Conservation (phyloP, 345 rosid genomes). For the Reutealis trisperma region DNA sequence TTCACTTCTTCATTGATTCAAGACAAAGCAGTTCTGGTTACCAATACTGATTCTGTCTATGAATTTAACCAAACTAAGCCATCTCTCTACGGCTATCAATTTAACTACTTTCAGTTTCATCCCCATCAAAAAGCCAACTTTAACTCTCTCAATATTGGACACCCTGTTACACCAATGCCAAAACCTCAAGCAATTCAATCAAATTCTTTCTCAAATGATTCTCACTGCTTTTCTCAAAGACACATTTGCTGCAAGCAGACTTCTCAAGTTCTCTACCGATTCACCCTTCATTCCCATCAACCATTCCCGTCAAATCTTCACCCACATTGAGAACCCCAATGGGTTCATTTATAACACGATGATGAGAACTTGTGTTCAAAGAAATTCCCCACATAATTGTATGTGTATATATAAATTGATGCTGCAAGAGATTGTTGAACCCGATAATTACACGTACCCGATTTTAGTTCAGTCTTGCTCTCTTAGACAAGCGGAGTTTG, state of each 20-base stretch:
- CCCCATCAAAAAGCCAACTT: slow-evolving; percentile 26
- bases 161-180: slow-evolving; percentile 37
- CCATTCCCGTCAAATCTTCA: slow-evolving; percentile 43
- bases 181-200: slow-evolving; percentile 45
- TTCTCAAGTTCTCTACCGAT: slow-evolving; percentile 48
- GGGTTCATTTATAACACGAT: slow-evolving; percentile 50
- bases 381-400: slow-evolving; percentile 34
- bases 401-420: slow-evolving; percentile 44
- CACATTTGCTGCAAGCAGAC: slow-evolving; percentile 48
- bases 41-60: background rate
- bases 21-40: background rate
- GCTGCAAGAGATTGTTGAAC: slow-evolving; percentile 32
- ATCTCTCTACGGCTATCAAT: slow-evolving; percentile 4
- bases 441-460: slow-evolving; percentile 56
- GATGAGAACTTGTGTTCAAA: slow-evolving; percentile 48
- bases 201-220: slow-evolving; percentile 54
- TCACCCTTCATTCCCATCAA: slow-evolving; percentile 32
- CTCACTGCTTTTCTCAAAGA: slow-evolving; percentile 47
- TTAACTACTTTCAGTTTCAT: slow-evolving; percentile 11
- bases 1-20: too few species aligned
- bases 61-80: slow-evolving; percentile 10
- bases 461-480: slow-evolving; percentile 49
- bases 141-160: slow-evolving; percentile 43
- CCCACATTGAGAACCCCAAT: slow-evolving; percentile 40
- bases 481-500: slow-evolving; percentile 34